These are phyloP conservation scores for Pseudogymnoascus sp. DNA, from an alignment of 2,329 filamentous ascomycete genomes.

Conservation along the genomic window DNA sequence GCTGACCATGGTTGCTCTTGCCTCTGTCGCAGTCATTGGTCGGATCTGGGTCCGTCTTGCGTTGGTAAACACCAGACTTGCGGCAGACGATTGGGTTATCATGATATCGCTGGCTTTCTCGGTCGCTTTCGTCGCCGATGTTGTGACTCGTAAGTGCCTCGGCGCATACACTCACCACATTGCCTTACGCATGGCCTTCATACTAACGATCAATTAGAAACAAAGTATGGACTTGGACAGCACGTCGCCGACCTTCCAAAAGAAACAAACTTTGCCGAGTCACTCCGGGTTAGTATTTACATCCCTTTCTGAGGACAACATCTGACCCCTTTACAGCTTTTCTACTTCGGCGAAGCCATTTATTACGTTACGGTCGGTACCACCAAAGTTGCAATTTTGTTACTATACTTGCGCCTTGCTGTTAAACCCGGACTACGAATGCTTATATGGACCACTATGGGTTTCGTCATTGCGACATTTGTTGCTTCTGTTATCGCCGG, in stretches of 20 bases:
- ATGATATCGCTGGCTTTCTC: constrained; percentile 5
- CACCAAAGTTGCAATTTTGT: neutral
- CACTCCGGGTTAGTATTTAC: neutral
- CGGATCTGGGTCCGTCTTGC: neutral
- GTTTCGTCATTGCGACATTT: neutral
- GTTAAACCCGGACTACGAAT: neutral
- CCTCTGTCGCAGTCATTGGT: neutral
- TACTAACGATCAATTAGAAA: neutral
- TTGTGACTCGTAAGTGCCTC: neutral
- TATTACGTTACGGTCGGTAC: constrained; percentile 3
- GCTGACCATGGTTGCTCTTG: neutral
- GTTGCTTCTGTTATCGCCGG: constrained; percentile 18
- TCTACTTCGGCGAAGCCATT: constrained; percentile 3
- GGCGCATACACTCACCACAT: neutral
- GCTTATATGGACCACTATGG: constrained; percentile 1
- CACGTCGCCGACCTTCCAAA: constrained; percentile 1
- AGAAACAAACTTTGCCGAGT: constrained; percentile 5
- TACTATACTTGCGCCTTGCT: constrained; percentile 4
- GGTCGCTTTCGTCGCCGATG: neutral
- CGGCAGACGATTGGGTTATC: neutral
- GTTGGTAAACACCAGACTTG: neutral
- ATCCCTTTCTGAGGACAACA: neutral
- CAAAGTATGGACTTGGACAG: neutral
- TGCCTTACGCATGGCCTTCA: neutral
- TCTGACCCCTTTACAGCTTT: neutral